Conservation (phyloP, 75 land plant genomes). For the Pinus tabuliformis region DNA sequence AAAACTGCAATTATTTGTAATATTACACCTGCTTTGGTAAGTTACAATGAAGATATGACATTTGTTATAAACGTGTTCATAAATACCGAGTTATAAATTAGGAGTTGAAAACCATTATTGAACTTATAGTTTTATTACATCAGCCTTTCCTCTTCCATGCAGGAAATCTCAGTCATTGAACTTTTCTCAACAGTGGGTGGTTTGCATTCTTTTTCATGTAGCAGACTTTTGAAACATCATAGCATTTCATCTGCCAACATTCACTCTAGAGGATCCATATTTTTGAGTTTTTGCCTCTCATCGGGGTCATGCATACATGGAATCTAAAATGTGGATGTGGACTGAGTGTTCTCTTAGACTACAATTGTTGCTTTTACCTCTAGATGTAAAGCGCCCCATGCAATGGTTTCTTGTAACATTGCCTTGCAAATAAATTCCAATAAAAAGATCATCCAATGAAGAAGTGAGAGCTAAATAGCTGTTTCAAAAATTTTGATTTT, state of each 20-base stretch:
- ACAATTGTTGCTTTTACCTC: background rate
- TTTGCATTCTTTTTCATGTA: background rate
- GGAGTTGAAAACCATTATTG: background rate
- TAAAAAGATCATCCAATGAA: too few relatives aligned
- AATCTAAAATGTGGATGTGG: background rate
- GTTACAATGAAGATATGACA: too few relatives aligned
- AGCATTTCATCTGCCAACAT: background rate
- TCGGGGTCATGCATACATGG: background rate
- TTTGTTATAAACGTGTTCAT: background rate
- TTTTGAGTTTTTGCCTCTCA: background rate
- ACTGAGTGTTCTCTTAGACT: background rate
- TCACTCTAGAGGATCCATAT: background rate
- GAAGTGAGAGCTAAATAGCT: too few relatives aligned
- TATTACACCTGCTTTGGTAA: constrained; percentile 93
- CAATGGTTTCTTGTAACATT: too few relatives aligned
- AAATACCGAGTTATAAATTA: background rate
- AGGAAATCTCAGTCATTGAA: background rate
- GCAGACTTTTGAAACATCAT: background rate
- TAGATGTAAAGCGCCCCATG: background rate
- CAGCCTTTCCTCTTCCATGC: background rate
- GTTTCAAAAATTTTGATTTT: too few relatives aligned
- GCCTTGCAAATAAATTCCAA: too few relatives aligned
- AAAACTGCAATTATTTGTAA: constrained; percentile 97
- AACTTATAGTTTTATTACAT: background rate
- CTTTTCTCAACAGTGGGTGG: background rate